Evolutionary conservation across 495 filamentous ascomycete species (phyloP).

Genomic region (Penicillium maclennaniae): DNA sequence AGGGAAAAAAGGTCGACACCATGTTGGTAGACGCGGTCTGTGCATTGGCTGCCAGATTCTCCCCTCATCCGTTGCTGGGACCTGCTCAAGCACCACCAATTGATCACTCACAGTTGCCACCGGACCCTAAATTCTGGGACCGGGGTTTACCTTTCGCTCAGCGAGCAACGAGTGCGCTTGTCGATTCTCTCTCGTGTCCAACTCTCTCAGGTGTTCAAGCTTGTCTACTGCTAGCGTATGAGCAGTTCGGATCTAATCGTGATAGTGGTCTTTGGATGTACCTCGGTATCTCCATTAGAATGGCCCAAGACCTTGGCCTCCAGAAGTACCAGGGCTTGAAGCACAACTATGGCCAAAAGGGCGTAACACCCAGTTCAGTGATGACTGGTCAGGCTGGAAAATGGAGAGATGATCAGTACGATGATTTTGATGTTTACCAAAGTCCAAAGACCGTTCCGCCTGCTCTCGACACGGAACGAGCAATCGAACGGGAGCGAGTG

Average conservation of each 20-base stretch:
- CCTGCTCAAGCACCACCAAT: slow-evolving; percentile 49
- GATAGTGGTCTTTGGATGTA: slow-evolving; percentile 92
- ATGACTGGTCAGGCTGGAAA: slow-evolving; percentile 45
- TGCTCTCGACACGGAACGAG: slow-evolving; percentile 39
- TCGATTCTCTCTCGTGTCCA: slow-evolving; percentile 74
- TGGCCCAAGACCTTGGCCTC: slow-evolving; percentile 80
- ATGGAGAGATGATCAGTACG: slow-evolving; percentile 41
- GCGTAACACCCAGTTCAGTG: slow-evolving; percentile 50
- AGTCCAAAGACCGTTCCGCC: slow-evolving; percentile 19
- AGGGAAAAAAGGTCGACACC: slow-evolving; percentile 73
- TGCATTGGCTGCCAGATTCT: slow-evolving; percentile 76
- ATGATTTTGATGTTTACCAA: slow-evolving; percentile 31
- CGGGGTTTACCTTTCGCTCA: slow-evolving; percentile 71
- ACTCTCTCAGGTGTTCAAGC: slow-evolving; percentile 77
- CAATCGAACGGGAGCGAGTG: slow-evolving; percentile 66
- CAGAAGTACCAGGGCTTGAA: slow-evolving; percentile 73
- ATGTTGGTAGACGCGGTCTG: slow-evolving; percentile 87
- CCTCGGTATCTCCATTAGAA: slow-evolving; percentile 75
- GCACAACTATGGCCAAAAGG: slow-evolving; percentile 56
- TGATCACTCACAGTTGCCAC: slow-evolving; percentile 40
- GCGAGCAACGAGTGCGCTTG: slow-evolving; percentile 66
- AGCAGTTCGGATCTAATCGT: slow-evolving; percentile 78
- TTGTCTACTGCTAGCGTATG: slow-evolving; percentile 75
- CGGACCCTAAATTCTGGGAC: slow-evolving; percentile 42
- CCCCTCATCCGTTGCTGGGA: slow-evolving; percentile 59